phyloP scores from a whole-genome alignment of 352 stramenopile genomes.

The Globisporangium abappressorium region DNA sequence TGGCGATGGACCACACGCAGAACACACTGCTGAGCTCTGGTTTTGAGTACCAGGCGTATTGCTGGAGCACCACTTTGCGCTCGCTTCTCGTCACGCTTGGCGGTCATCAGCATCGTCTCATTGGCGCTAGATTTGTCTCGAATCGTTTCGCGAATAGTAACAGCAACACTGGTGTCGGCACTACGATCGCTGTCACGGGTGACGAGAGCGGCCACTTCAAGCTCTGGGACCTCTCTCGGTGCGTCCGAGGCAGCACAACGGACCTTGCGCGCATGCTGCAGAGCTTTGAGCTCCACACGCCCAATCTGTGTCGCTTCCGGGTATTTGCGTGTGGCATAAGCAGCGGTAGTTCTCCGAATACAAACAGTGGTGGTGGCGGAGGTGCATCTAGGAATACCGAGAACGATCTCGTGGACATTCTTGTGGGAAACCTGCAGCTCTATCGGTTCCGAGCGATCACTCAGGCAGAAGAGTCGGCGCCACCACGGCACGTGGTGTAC shows the following conservation, averaged over 20 bases:
- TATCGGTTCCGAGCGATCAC: conserved; percentile 48
- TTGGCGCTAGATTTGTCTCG: conserved; percentile 66
- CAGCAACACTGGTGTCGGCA: not conserved
- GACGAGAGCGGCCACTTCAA: conserved; percentile 75
- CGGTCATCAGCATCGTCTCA: conserved; percentile 66
- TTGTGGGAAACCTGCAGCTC: conserved; percentile 52
- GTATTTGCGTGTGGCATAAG: conserved; percentile 31
- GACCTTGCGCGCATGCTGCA: conserved; percentile 35
- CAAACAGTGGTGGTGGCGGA: not conserved
- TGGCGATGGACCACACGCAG: conserved; percentile 58
- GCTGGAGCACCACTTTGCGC: conserved; percentile 59
- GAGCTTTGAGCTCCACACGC: conserved; percentile 45
- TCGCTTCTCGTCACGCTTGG: conserved; percentile 49
- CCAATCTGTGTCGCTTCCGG: conserved; percentile 42
- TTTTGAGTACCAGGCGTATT: conserved; percentile 82
- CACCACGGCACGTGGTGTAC: conserved; percentile 47
- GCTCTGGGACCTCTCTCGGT: conserved; percentile 72
- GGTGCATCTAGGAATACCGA: conserved; percentile 14
- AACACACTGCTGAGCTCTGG: conserved; percentile 64
- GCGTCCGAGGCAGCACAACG: conserved; percentile 36
- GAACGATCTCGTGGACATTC: conserved; percentile 38
- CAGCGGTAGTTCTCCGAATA: not conserved
- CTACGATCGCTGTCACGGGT: conserved; percentile 49
- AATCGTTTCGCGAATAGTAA: not conserved
- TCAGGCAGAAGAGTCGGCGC: conserved; percentile 31